Conservation (phyloP, 306 rosid genomes). For the Vigna nakashimae region DNA sequence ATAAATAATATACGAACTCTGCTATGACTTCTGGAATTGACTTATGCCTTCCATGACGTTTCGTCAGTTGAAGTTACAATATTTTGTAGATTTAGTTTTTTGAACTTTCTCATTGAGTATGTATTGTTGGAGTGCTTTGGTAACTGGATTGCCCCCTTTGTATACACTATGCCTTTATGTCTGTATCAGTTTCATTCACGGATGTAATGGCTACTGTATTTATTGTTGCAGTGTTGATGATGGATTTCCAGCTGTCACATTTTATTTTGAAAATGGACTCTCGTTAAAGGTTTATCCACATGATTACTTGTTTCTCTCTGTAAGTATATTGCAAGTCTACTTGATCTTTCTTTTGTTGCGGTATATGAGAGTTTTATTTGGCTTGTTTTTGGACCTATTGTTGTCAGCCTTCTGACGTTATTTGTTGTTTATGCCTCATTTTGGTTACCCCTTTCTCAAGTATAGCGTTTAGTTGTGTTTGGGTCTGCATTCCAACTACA, state of each 20-base stretch:
- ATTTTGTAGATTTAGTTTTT: constrained; percentile 32
- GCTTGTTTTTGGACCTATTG: constrained; percentile 34
- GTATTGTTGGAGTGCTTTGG: constrained; percentile 36
- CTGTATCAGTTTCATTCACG: constrained; percentile 30
- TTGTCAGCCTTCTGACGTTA: constrained; percentile 23
- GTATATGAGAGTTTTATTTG: constrained; percentile 4
- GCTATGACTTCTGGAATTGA: constrained; percentile 34
- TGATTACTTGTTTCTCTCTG: constrained; percentile 82
- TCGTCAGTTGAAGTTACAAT: constrained; percentile 2
- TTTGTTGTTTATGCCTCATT: constrained; percentile 2
- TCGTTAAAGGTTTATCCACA: constrained; percentile 89
- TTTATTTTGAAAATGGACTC: constrained; percentile 86
- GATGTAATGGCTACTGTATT: constrained; percentile 36
- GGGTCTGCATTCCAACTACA: constrained; percentile 18
- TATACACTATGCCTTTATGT: constrained; percentile 28
- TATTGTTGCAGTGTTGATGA: constrained; percentile 80
- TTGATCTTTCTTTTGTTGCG: constrained; percentile 16
- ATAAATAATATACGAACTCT: background rate
- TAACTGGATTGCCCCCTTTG: constrained; percentile 25
- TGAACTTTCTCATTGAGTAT: constrained; percentile 4
- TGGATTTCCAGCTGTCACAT: constrained; percentile 84
- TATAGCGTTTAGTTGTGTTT: constrained; percentile 30
- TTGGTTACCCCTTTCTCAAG: constrained; percentile 19
- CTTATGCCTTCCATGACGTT: constrained; percentile 4
- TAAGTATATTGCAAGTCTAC: constrained; percentile 56